Evolutionary conservation across 2,329 filamentous ascomycete genomes (phyloP), one percentile per base, ranked within the genome.

Genomic region (Calonectria pauciramosa): DNA sequence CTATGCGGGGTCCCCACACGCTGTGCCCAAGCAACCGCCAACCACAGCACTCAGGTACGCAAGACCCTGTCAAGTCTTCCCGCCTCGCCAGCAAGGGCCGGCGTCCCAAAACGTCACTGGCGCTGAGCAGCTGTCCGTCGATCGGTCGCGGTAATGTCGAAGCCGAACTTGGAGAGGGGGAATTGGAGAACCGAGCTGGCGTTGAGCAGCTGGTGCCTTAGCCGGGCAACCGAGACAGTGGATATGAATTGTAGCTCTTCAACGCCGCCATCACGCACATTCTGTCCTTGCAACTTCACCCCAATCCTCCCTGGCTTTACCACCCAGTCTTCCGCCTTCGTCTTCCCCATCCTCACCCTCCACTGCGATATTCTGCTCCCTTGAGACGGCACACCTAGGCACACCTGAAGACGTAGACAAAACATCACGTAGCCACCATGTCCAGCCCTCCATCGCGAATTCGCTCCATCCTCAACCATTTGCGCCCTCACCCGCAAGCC

Each of bases 401-500:
- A 36, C 18, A 54, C 26, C 28, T 36, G 28, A 32, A 66, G 54
- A 65, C n/a, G 70, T 68, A 76, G 52, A 65, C 34, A 68, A 74
- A 56, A 72, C 32, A 32, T 38, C 23, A 4, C 56, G 56, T 38
- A 52, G 23, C 52, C 79, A 85, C 75, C 78, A 94, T 94, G 93
- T 93, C 93, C n/a, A 88, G 88, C 66, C 88, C 93, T 68, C 86
- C 88, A 30, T 91, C 91, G 52, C 91, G 93, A 75, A 88, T 95
- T 70, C 86, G 87, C 72, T 90, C 87, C 75, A 88, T 94, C 77
- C 85, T 89, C 44, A 87, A 86, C 72, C 91, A 91, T 79, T 86
- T 90, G 47, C 80, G 84, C 34, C 83, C 84, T 47, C 77, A 80
- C 36, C 84, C 85, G 18, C 85, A 79, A 71, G 86, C 88, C 75